phyloP scores from a whole-genome alignment of 1,284 basidiomycete genomes.

The Fomitopsis pinicola region DNA sequence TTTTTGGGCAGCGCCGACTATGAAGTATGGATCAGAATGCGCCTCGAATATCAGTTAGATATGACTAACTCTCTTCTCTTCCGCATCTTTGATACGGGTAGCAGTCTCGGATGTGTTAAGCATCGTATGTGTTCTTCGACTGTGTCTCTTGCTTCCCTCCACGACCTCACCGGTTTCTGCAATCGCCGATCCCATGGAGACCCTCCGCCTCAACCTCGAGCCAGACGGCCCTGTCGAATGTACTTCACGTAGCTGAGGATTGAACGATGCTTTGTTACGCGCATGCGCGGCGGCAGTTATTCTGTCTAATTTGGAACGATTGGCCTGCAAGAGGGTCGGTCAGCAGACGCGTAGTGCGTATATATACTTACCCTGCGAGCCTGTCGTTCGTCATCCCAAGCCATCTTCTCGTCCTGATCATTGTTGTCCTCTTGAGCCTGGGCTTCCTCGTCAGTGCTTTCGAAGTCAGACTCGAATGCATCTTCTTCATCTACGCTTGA shows the following conservation, averaged over 20 bases:
- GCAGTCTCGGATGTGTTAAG: slow-evolving; percentile 61
- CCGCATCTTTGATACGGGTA: slow-evolving; percentile 55
- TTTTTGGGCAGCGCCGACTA: slow-evolving; percentile 63
- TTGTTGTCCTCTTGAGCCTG: slow-evolving; percentile 43
- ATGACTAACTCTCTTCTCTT: slow-evolving; percentile 52
- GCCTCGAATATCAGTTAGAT: background rate
- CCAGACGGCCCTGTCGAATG: slow-evolving; percentile 25
- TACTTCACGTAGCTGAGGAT: slow-evolving; percentile 35
- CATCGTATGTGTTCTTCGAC: slow-evolving; percentile 60
- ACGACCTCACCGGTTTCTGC: slow-evolving; percentile 55
- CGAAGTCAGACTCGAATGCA: slow-evolving; percentile 76
- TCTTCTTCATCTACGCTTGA: slow-evolving; percentile 64
- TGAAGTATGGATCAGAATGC: slow-evolving; percentile 2
- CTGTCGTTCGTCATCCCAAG: slow-evolving; percentile 57
- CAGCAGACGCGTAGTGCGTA: background rate
- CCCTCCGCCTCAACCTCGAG: slow-evolving; percentile 43
- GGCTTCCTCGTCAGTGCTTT: slow-evolving; percentile 74
- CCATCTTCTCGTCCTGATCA: slow-evolving; percentile 46
- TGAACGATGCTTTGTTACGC: slow-evolving; percentile 60
- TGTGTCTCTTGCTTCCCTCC: slow-evolving; percentile 50
- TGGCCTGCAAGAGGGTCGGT: slow-evolving; percentile 35
- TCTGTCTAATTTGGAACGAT: slow-evolving; percentile 51
- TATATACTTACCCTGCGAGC: slow-evolving; percentile 45
- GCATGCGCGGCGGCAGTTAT: slow-evolving; percentile 61
- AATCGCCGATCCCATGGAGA: slow-evolving; percentile 48